Evolutionary conservation across 345 rosid genomes (phyloP).

Genomic region (Eucalyptus globulus): DNA sequence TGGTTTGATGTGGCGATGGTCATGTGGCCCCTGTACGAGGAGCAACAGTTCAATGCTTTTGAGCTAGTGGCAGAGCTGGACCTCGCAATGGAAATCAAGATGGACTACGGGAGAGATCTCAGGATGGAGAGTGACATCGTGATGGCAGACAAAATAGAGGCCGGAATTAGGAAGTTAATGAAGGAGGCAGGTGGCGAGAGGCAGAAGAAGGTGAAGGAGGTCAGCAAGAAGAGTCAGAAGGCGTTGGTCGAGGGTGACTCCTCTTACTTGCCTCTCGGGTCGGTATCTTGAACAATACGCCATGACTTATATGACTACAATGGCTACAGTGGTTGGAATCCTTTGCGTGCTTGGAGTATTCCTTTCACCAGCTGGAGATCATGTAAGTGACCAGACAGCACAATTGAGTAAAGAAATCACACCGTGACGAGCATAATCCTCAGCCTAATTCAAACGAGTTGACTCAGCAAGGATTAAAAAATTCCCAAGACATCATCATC

Average conservation of each 20-base stretch:
- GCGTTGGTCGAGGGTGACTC: constrained; percentile 33
- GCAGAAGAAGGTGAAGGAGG: constrained; percentile 13
- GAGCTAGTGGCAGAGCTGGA: not conserved
- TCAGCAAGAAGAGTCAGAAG: constrained; percentile 8
- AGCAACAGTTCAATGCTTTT: not conserved
- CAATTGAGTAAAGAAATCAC: not conserved
- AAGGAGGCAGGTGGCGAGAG: constrained; percentile 4
- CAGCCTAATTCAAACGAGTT: not conserved
- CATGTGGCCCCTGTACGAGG: not conserved
- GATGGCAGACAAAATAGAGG: constrained; percentile 17
- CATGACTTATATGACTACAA: not conserved
- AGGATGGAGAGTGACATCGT: not conserved
- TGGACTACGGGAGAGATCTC: not conserved
- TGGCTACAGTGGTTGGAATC: not conserved
- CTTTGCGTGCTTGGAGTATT: not conserved
- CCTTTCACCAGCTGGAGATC: not conserved
- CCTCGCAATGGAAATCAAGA: not conserved
- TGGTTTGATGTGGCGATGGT: not conserved
- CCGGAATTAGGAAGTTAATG: constrained; percentile 25
- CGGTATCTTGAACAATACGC: not conserved
- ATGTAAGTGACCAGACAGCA: too few species aligned
- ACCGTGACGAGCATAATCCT: not conserved
- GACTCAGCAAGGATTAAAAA: not conserved
- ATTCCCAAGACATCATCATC: not conserved
- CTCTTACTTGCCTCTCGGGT: not conserved